Evolutionary conservation across 345 rosid genomes (phyloP), one percentile per base, ranked within the genome.

Genomic region (Eucalyptus regnans): DNA sequence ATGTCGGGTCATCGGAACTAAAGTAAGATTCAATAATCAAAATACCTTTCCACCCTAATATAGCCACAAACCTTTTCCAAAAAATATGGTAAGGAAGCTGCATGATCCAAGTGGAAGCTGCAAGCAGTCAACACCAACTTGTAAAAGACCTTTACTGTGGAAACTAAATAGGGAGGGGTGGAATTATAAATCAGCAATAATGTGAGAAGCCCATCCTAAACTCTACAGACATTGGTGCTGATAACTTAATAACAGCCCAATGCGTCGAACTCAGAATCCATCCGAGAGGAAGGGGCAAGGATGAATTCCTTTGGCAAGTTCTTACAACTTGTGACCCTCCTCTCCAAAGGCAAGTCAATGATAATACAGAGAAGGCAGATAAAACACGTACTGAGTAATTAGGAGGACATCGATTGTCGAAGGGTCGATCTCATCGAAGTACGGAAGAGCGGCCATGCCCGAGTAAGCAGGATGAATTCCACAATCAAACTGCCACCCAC

Each of bases 71-170:
- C 99, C 98, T 96, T 96, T 91, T 96, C 99, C 62, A 97, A 94
- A 91, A 97, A 96, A 90, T 97, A 97, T 76, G 99, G 99, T 48
- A 97, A 88, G 52, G 98, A 97, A 54, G 99, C 99, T 88, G 98
- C 99, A 93, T 98, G 99, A 94, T 97, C 99, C 96, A 98, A 93
- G 93, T 98, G 99, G 96, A 98, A 98, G 92, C 99, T 97, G 96
- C 95, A 94, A 66, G 84, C 15, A 52, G 86, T 89, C 89, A 87
- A 12, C 29, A 90, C 41, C 22, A 22, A 86, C 27, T 17, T 7
- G 50, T 62, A 6, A 71, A 9, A 76, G 54, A 51, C 27, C 80
- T 71, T 3, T 33, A 49, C 23, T 20, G 49, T 31, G 9, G 27
- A 87, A 66, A 31, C 41, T 50, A n/a, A 50, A 29, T n/a, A 86